Percentiles rank a stretch among this genome's conserved stretches.
phyloP scores from a whole-genome alignment of 1,284 basidiomycete species.

The Exobasidium cylindrosporum region DNA sequence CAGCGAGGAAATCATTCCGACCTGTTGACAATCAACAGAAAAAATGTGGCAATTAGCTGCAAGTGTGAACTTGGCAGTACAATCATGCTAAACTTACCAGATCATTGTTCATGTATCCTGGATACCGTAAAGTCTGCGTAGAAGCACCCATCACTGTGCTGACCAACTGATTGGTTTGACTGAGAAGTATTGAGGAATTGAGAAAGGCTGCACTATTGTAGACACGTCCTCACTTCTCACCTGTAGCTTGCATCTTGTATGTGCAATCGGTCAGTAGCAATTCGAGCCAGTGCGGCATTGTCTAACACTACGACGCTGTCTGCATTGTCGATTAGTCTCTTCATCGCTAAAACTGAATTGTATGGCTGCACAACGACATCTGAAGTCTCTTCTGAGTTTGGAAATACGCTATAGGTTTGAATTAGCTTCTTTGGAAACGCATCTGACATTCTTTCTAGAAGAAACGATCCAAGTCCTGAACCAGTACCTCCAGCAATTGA shows the following conservation, averaged over 20 bases:
- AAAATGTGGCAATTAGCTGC: neutral
- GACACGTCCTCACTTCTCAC: conserved; percentile 62
- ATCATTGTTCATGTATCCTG: conserved; percentile 99
- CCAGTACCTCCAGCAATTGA: conserved; percentile 98
- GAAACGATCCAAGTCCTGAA: conserved; percentile 93
- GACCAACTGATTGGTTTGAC: conserved; percentile 57
- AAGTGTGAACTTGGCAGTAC: neutral
- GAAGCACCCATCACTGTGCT: conserved; percentile 67
- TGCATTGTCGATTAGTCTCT: conserved; percentile 90
- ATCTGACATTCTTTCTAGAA: conserved; percentile 93
- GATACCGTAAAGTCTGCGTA: conserved; percentile 94
- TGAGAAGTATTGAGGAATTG: conserved; percentile 52
- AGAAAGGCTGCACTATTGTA: neutral
- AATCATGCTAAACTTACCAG: no score
- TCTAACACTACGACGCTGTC: conserved; percentile 97
- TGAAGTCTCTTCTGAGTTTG: conserved; percentile 63
- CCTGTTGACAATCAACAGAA: no score
- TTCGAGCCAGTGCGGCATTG: conserved; percentile 87
- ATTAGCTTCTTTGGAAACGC: conserved; percentile 98
- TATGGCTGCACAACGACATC: conserved; percentile 80
- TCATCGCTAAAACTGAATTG: conserved; percentile 89
- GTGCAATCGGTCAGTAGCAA: conserved; percentile 86
- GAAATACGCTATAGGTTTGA: conserved; percentile 98
- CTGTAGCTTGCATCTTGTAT: conserved; percentile 88
- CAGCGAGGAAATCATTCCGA: conserved; percentile 92